Evolutionary conservation across 495 filamentous ascomycete genomes (phyloP).

Genomic region (Penicillium herquei): DNA sequence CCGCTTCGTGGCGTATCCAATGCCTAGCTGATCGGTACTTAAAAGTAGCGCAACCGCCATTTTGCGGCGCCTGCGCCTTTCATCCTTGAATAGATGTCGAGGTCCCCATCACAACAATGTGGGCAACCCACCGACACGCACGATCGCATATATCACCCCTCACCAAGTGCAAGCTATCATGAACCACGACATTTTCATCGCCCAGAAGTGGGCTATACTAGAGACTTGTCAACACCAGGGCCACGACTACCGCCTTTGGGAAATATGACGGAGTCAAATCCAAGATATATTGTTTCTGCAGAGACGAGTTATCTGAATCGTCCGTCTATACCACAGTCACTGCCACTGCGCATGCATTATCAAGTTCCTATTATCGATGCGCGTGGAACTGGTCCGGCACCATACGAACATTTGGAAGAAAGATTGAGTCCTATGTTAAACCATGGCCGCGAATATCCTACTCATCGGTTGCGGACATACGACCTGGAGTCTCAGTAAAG

Average conservation of each 20-base stretch:
- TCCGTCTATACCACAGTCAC: constrained; percentile 22
- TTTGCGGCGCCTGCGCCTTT: constrained; percentile 10
- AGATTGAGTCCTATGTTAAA: constrained; percentile 20
- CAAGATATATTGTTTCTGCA: constrained; percentile 27
- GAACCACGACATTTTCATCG: constrained; percentile 23
- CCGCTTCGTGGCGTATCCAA: constrained; percentile 18
- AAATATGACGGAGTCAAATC: constrained; percentile 20
- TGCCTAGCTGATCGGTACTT: constrained; percentile 12
- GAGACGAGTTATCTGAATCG: constrained; percentile 20
- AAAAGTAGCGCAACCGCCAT: constrained; percentile 15
- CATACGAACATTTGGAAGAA: constrained; percentile 30
- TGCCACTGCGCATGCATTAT: constrained; percentile 17
- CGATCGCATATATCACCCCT: constrained; percentile 13
- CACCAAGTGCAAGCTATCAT: constrained; percentile 6
- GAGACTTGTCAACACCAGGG: constrained; percentile 6
- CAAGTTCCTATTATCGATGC: constrained; percentile 15
- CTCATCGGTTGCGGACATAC: constrained; percentile 27
- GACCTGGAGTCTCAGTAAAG: constrained; percentile 44
- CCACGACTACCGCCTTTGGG: constrained; percentile 19
- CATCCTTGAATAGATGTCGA: constrained; percentile 23
- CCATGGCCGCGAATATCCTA: constrained; percentile 26
- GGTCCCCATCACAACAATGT: constrained; percentile 24
- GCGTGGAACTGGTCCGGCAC: constrained; percentile 14
- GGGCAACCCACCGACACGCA: constrained; percentile 13
- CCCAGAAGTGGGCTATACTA: constrained; percentile 1